Conservation (phyloP, 179 eudicot species). For the Carnegiea gigantea region DNA sequence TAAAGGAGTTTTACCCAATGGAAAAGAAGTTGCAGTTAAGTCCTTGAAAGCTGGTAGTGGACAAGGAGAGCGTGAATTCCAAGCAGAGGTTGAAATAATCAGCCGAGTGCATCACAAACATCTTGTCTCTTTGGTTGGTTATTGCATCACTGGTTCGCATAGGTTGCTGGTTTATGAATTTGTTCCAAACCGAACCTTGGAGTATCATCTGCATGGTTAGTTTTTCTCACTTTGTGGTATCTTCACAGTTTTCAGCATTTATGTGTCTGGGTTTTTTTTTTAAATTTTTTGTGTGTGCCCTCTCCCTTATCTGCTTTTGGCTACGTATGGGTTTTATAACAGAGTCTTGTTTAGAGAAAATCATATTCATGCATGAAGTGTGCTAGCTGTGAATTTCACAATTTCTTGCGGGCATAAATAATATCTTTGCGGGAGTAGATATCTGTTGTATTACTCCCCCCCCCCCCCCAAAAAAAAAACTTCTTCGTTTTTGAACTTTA, state of each 20-base stretch:
- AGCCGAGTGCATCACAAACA: constrained; percentile 99
- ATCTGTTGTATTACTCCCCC: too few relatives aligned
- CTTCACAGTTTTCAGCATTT: not conserved
- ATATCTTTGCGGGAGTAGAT: not conserved
- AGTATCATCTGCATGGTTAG: constrained; percentile 90
- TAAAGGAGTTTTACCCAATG: constrained; percentile 87
- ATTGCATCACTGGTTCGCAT: constrained; percentile 76
- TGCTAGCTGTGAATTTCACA: not conserved
- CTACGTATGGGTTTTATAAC: not conserved
- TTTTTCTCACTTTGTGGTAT: constrained; percentile 5
- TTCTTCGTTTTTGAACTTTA: not conserved
- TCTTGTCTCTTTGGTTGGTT: constrained; percentile 97
- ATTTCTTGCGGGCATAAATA: not conserved
- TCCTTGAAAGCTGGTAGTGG: constrained; percentile 89
- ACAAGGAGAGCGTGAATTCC: constrained; percentile 94
- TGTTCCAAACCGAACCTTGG: constrained; percentile 83
- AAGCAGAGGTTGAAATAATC: constrained; percentile 94
- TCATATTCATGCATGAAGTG: not conserved
- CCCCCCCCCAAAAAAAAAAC: not conserved
- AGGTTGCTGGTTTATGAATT: constrained; percentile 91
- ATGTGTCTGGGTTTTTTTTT: not conserved
- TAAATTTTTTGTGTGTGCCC: too few relatives aligned
- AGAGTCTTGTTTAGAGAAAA: not conserved
- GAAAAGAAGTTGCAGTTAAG: constrained; percentile 93
- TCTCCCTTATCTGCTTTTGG: not conserved